Conservation (phyloP, 768 basidiomycete genomes). For the Artomyces pyxidatus region DNA sequence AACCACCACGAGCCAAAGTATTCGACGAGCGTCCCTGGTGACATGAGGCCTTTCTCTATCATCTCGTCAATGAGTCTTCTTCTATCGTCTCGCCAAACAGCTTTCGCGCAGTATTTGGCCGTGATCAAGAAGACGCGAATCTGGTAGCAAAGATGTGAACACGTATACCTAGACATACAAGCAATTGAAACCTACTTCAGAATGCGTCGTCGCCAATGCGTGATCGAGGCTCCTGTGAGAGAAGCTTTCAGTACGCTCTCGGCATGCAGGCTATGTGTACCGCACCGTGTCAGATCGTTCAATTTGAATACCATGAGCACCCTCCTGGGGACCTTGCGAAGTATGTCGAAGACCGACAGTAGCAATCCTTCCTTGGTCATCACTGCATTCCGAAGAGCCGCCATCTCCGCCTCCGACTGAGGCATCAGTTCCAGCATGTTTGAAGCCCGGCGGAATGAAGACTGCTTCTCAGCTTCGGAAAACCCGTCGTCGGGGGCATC, state of each 20-base stretch:
- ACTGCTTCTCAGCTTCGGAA: conserved; percentile 22
- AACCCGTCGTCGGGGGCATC: conserved; percentile 45
- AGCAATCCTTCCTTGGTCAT: conserved; percentile 77
- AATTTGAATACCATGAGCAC: conserved; percentile 80
- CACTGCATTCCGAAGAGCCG: conserved; percentile 76
- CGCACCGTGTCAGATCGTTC: conserved; percentile 76
- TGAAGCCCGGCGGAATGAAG: conserved; percentile 52
- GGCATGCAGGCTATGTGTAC: neutral
- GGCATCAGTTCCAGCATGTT: conserved; percentile 70
- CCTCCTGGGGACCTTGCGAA: conserved; percentile 77
- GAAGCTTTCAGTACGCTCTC: neutral
- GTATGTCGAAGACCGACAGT: conserved; percentile 76
- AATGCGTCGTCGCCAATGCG: conserved; percentile 82
- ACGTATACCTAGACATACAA: neutral
- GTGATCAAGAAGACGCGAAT: conserved; percentile 86
- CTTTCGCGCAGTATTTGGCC: conserved; percentile 77
- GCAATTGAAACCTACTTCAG: conserved; percentile 39
- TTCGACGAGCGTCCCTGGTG: conserved; percentile 34
- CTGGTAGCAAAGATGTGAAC: conserved; percentile 27
- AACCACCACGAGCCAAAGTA: conserved; percentile 68
- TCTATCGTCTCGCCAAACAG: conserved; percentile 69
- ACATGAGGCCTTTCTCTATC: conserved; percentile 42
- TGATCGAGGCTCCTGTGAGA: conserved; percentile 65
- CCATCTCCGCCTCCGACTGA: conserved; percentile 71
- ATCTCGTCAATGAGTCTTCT: conserved; percentile 30